Conservation (phyloP, 73 alveolate genomes). For the Tetrahymena thermophila region DNA sequence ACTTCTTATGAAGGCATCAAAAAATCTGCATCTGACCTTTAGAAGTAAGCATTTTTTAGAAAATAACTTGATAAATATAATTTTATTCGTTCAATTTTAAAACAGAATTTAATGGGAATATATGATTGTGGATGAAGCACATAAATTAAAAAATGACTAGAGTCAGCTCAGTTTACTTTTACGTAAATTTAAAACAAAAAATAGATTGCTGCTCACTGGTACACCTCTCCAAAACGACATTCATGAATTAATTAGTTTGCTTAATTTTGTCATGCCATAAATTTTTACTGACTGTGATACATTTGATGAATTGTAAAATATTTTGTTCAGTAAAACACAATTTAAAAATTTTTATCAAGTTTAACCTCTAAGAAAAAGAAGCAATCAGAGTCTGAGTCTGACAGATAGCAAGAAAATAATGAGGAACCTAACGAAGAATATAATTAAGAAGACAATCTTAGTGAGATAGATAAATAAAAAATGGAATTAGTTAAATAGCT, state of each 20-base stretch:
- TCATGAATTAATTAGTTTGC: slow-evolving; percentile 92
- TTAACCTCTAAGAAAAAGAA: neutral
- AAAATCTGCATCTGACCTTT: neutral
- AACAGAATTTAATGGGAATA: slow-evolving; percentile 72
- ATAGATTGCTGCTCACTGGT: slow-evolving; percentile 87
- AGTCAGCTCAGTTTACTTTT: slow-evolving; percentile 72
- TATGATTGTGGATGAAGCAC: slow-evolving; percentile 96
- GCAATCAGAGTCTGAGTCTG: slow-evolving; percentile 46
- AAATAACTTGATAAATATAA: too few species aligned
- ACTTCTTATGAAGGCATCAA: slow-evolving; percentile 87
- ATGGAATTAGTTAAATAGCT: slow-evolving; percentile 37
- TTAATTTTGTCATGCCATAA: slow-evolving; percentile 95
- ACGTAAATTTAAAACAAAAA: slow-evolving; percentile 68
- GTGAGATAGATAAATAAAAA: neutral
- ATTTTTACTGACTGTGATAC: slow-evolving; percentile 56
- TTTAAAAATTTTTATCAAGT: neutral
- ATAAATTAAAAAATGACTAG: slow-evolving; percentile 92
- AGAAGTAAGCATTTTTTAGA: neutral
- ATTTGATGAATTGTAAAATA: slow-evolving; percentile 15
- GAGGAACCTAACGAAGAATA: slow-evolving; percentile 57
- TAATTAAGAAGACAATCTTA: neutral
- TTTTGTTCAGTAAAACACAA: neutral
- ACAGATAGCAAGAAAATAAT: slow-evolving; percentile 58
- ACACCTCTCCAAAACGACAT: slow-evolving; percentile 95
- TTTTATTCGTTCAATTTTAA: too few species aligned